These are phyloP conservation scores for Monosporozyma yasuniensis DNA, from an alignment of 805 yeast species.

Conservation along the genomic window DNA sequence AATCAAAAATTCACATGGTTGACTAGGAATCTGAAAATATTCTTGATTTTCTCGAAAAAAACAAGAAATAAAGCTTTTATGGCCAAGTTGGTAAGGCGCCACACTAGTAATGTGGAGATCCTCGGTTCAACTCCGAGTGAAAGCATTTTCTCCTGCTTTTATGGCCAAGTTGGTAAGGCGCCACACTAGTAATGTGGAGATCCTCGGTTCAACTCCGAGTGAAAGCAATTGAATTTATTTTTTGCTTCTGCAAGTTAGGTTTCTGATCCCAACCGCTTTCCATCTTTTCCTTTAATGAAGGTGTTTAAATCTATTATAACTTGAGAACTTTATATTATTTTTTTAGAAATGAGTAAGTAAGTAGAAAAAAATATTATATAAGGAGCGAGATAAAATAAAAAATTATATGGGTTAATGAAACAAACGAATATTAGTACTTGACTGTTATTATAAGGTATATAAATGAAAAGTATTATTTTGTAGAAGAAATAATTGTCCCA, in stretches of 20 bases:
- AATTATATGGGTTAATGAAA: not conserved
- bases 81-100: slow-evolving; percentile 78
- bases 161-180: slow-evolving; percentile 73
- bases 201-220: slow-evolving; percentile 74
- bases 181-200: slow-evolving; percentile 84
- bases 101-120: slow-evolving; percentile 85
- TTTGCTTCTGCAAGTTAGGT: not conserved
- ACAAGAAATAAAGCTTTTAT: slow-evolving; percentile 34
- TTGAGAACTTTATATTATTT: not conserved
- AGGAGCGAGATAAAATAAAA: not conserved
- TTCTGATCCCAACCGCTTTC: too few relatives aligned
- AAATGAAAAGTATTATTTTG: not conserved
- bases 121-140: slow-evolving; percentile 71
- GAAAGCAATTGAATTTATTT: slow-evolving; percentile 37
- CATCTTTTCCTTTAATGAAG: too few relatives aligned
- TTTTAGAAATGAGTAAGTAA: not conserved
- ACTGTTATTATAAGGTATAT: not conserved
- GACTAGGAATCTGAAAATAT: not conserved
- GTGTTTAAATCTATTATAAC: too few relatives aligned
- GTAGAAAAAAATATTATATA: not conserved
- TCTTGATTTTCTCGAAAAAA: not conserved
- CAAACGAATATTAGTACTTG: not conserved
- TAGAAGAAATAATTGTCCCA: not conserved
- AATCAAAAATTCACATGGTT: not conserved
- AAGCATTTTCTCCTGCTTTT: slow-evolving; percentile 36